These are phyloP conservation scores for Collybia sp. DNA, from an alignment of 768 basidiomycete species.

Conservation along the genomic window DNA sequence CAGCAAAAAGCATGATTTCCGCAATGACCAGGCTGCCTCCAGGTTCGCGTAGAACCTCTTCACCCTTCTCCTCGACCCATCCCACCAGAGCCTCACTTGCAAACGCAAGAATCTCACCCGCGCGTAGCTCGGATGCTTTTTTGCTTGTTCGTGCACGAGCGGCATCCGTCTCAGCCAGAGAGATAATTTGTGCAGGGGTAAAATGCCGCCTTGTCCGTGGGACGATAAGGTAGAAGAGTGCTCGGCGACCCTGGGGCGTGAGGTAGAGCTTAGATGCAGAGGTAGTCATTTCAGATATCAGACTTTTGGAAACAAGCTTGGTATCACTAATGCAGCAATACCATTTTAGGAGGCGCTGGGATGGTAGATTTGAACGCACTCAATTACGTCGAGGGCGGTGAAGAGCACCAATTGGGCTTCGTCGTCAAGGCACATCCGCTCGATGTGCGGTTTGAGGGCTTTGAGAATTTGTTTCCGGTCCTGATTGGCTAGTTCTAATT, in stretches of 20 bases:
- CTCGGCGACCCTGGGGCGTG: slow-evolving; percentile 73
- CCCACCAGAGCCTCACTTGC: slow-evolving; percentile 73
- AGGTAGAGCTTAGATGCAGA: slow-evolving; percentile 53
- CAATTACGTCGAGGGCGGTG: slow-evolving; percentile 84
- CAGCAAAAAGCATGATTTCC: slow-evolving; percentile 82
- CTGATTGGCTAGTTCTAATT: slow-evolving; percentile 23
- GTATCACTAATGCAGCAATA: slow-evolving; percentile 60
- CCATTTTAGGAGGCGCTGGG: background rate
- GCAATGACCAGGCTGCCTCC: slow-evolving; percentile 74
- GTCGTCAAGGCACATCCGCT: slow-evolving; percentile 83
- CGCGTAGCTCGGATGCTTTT: slow-evolving; percentile 60
- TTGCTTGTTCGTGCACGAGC: slow-evolving; percentile 76
- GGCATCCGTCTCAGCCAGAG: slow-evolving; percentile 70
- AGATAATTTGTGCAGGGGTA: slow-evolving; percentile 72
- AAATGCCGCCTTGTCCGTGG: slow-evolving; percentile 86
- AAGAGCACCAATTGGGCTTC: slow-evolving; percentile 90
- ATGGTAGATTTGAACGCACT: slow-evolving; percentile 45
- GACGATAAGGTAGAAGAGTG: slow-evolving; percentile 77
- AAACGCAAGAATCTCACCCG: slow-evolving; percentile 66
- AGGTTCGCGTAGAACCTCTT: slow-evolving; percentile 62
- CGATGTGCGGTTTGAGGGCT: slow-evolving; percentile 83
- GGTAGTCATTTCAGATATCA: slow-evolving; percentile 65
- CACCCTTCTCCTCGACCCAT: slow-evolving; percentile 63
- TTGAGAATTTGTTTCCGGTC: slow-evolving; percentile 92
- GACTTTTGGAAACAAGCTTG: slow-evolving; percentile 78